Evolutionary conservation across 225 moss, liverwort and hornwort genomes (phyloP).

Genomic region (Lunularia cruciata): DNA sequence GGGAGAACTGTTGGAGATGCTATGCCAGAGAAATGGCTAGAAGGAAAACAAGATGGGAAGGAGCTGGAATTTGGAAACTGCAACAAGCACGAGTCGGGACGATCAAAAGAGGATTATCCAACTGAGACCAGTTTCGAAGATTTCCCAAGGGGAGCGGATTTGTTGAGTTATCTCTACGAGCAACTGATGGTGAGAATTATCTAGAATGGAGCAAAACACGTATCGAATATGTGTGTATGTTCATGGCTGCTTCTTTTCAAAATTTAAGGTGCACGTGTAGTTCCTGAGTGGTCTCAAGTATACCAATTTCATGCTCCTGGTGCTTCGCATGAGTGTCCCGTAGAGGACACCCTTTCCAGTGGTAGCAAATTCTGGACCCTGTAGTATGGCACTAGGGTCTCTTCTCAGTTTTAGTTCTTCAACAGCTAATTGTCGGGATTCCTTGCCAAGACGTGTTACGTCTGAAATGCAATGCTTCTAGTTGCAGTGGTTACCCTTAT

Average conservation of each 20-base stretch:
- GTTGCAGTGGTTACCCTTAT: no score
- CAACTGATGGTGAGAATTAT: conserved; percentile 68
- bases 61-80: neutral
- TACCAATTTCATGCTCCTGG: no score
- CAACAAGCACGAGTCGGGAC: neutral
- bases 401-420: no score
- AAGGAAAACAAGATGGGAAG: neutral
- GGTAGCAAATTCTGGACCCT: no score
- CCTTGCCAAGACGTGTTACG: no score
- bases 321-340: no score
- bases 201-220: neutral
- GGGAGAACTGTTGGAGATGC: no score
- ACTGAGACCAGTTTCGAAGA: conserved; percentile 54
- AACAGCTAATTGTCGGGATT: no score
- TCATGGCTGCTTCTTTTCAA: neutral
- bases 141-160: conserved; percentile 90
- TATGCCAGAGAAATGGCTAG: conserved; percentile 6
- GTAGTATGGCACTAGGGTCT: no score
- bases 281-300: neutral
- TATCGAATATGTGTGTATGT: neutral
- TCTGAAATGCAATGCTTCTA: no score
- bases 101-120: conserved; percentile 17
- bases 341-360: no score
- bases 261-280: neutral
- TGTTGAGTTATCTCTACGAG: conserved; percentile 81